Base-by-base conservation (phyloP, 306 rosid genomes). In the Alnus rubra region DNA sequence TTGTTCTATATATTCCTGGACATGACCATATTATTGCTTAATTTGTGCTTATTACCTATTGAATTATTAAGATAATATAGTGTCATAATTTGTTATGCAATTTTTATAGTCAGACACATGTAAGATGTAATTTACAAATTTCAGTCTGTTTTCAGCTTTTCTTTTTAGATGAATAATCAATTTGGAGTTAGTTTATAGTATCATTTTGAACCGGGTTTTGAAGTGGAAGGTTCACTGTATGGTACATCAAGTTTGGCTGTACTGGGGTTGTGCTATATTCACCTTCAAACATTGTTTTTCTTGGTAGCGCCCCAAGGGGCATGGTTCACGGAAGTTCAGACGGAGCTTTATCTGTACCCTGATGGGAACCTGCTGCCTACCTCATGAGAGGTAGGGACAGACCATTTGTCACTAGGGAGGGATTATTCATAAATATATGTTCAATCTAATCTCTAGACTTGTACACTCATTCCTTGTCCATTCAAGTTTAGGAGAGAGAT, bases 331-430 rank as follows among this genome's bases (percentile, higher is more conserved):
- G 77, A 85, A 55, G 80, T 80, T 76, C 79, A 82, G 80, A 91
- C 69, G 92, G 88, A 91, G 92, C 97, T 85, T 89, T 87, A 76
- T 85, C 86, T 88, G 78, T 90, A 81, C 78, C 90, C 90, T 88
- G 86, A 81, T 88, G 88, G 92, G 97, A 86, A 79, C 84, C 82
- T 83, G 97, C 98, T 92, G 94, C 92, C 83, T 86, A 87, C 95
- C 97, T 90, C 95, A 83, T 73, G 87, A 92, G 92, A 91, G 88
- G 92, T 88, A 92, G 94, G 79, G 90, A 89, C 72, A 81, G 87
- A 82, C 71, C 54, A 83, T 81, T 79, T 84, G 87, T 84, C 78
- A 84, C 75, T 82, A 30, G 87, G 90, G 88, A 83, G 87, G 89
- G 92, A 75, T 87, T 89, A 84, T 80, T 76, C 47, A 55, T 76